A percentile compares a stretch with the other conserved stretches of the same genome.
Evolutionary conservation across 441 rosid genomes (phyloP).

Genomic region (Adansonia madagascariensis): DNA sequence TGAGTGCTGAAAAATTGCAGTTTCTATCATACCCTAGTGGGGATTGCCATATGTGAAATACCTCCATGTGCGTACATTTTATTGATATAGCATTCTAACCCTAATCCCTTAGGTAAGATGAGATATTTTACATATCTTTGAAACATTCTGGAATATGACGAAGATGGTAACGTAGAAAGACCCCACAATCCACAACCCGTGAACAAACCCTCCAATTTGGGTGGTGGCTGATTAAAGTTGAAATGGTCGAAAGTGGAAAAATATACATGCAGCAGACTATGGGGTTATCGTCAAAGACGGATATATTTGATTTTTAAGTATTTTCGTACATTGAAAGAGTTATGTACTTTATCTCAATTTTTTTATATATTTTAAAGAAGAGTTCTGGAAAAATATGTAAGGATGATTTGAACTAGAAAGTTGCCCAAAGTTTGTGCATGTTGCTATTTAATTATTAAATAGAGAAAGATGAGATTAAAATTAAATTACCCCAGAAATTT

Average conservation of each 20-base stretch:
- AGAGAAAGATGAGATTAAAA: too few species aligned
- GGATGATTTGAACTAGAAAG: too few species aligned
- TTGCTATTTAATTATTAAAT: too few species aligned
- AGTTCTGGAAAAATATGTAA: too few species aligned
- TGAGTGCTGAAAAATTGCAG: neutral
- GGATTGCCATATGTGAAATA: neutral
- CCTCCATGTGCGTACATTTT: neutral
- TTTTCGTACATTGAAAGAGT: too few species aligned
- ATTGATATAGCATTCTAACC: neutral
- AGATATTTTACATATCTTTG: neutral
- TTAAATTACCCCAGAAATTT: too few species aligned
- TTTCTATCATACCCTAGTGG: neutral
- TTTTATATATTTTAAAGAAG: too few species aligned
- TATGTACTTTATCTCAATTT: too few species aligned
- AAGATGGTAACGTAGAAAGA: neutral
- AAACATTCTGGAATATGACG: neutral
- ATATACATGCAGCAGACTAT: neutral
- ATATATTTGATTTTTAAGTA: too few species aligned
- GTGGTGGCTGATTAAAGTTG: neutral
- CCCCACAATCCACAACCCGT: neutral
- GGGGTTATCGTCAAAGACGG: neutral
- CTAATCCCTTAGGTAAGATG: neutral
- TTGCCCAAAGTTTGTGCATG: too few species aligned
- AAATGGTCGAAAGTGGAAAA: neutral
- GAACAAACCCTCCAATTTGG: neutral